phyloP scores from a whole-genome alignment of 306 rosid genomes.

The Cucurbita argyrosperma region DNA sequence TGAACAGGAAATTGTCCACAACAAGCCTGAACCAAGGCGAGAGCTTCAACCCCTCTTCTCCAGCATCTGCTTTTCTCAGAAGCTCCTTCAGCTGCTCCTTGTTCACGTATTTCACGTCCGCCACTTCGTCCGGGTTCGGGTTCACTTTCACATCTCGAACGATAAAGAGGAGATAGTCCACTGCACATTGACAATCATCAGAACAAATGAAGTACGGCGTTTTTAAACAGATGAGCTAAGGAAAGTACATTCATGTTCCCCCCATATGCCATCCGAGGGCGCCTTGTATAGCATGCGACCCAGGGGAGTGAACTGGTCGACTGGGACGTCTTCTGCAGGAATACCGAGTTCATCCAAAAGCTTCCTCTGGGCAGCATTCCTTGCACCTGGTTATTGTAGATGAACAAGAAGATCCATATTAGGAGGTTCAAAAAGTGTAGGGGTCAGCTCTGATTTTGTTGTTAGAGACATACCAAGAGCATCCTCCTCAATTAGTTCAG shows the following conservation, averaged over 20 bases:
- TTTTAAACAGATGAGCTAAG: neutral
- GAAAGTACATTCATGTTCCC: slow-evolving; percentile 72
- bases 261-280: slow-evolving; percentile 98
- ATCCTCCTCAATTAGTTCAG: slow-evolving; percentile 74
- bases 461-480: slow-evolving; percentile 43
- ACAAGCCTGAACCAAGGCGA: slow-evolving; percentile 98
- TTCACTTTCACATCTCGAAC: slow-evolving; percentile 58
- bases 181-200: slow-evolving; percentile 26
- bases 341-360: slow-evolving; percentile 93
- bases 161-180: slow-evolving; percentile 84
- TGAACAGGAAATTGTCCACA: slow-evolving; percentile 89
- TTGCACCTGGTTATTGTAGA: slow-evolving; percentile 39
- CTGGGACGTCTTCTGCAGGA: slow-evolving; percentile 79
- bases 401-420: neutral
- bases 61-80: slow-evolving; percentile 82
- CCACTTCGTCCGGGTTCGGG: slow-evolving; percentile 95
- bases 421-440: neutral
- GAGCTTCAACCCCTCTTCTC: slow-evolving; percentile 87
- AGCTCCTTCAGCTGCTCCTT: slow-evolving; percentile 78
- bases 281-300: slow-evolving; percentile 95
- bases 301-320: slow-evolving; percentile 75
- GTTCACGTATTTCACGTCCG: slow-evolving; percentile 61
- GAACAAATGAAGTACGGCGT: neutral
- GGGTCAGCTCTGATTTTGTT: neutral
- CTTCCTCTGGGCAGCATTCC: slow-evolving; percentile 98